Evolutionary conservation across 2,329 filamentous ascomycete species (phyloP).

Genomic region (Alternaria sp.): DNA sequence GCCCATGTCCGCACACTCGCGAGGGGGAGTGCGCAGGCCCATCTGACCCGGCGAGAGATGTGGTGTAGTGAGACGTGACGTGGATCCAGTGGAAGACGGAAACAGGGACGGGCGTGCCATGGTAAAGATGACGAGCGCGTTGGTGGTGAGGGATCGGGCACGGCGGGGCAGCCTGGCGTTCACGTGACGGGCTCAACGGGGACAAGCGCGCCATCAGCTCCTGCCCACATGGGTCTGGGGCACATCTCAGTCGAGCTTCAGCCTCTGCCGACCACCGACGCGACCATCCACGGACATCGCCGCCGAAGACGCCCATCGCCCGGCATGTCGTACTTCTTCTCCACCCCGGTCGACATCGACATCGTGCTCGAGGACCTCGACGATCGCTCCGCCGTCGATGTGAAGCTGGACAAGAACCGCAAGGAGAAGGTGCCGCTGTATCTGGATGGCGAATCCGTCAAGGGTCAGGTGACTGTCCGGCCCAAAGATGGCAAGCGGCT

Average conservation of each 20-base stretch:
- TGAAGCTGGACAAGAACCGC: slow-evolving; percentile 97
- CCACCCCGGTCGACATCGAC: slow-evolving; percentile 98
- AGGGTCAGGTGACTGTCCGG: slow-evolving; percentile 91
- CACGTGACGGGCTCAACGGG: slow-evolving; percentile 22
- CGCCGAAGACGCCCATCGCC: slow-evolving; percentile 25
- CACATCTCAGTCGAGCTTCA: slow-evolving; percentile 24
- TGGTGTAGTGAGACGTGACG: slow-evolving; percentile 28
- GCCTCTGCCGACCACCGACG: slow-evolving; percentile 31
- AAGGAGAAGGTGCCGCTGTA: slow-evolving; percentile 97
- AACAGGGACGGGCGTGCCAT: slow-evolving; percentile 10
- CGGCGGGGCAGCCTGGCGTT: slow-evolving; percentile 18
- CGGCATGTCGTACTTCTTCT: slow-evolving; percentile 90
- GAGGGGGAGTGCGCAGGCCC: slow-evolving; percentile 6
- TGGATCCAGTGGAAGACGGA: slow-evolving; percentile 20
- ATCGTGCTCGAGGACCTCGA: slow-evolving; percentile 96
- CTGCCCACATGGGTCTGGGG: slow-evolving; percentile 26
- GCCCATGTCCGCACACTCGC: slow-evolving; percentile 14
- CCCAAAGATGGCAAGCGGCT: slow-evolving; percentile 98
- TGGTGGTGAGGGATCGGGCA: slow-evolving; percentile 3
- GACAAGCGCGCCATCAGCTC: slow-evolving; percentile 25
- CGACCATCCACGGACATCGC: slow-evolving; percentile 21
- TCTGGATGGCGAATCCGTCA: slow-evolving; percentile 98
- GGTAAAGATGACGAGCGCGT: slow-evolving; percentile 6
- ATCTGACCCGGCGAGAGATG: slow-evolving; percentile 9
- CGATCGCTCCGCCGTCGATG: slow-evolving; percentile 92